Conservation (phyloP, 345 rosid genomes). For the Jatropha curcas region DNA sequence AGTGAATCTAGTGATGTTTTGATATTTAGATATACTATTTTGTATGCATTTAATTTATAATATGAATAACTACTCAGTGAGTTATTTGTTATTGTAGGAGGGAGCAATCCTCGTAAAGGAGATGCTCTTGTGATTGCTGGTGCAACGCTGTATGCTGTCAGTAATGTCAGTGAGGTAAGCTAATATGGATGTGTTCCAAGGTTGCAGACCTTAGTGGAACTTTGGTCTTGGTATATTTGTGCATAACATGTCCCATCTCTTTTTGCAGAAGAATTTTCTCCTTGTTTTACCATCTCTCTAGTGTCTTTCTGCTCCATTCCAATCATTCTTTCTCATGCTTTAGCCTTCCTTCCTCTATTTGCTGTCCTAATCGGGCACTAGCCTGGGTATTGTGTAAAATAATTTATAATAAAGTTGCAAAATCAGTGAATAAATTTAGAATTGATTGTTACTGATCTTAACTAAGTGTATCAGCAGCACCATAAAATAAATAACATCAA, state of each 20-base stretch:
- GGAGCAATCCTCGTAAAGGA: conserved; percentile 33
- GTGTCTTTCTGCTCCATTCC: background rate
- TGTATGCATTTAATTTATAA: background rate
- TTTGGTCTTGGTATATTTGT: background rate
- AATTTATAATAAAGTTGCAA: background rate
- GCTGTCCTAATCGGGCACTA: background rate
- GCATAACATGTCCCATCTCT: background rate
- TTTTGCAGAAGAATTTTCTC: background rate
- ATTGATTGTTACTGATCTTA: background rate
- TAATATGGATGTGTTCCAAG: background rate
- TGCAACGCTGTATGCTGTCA: conserved; percentile 39
- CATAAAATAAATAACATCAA: too few relatives aligned
- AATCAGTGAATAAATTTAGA: background rate
- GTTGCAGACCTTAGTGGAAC: background rate
- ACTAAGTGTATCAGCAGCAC: background rate
- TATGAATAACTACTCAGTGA: background rate
- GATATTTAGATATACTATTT: background rate
- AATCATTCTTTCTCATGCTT: background rate
- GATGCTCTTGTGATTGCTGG: conserved; percentile 39
- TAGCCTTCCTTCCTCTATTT: background rate
- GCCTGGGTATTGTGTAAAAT: background rate
- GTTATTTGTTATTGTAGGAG: conserved; percentile 23
- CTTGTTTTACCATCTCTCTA: background rate
- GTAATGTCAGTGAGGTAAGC: conserved; percentile 39
- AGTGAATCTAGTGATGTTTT: background rate